Conservation (phyloP, 2,329 filamentous ascomycete species). For the Coniochaeta sp. region DNA sequence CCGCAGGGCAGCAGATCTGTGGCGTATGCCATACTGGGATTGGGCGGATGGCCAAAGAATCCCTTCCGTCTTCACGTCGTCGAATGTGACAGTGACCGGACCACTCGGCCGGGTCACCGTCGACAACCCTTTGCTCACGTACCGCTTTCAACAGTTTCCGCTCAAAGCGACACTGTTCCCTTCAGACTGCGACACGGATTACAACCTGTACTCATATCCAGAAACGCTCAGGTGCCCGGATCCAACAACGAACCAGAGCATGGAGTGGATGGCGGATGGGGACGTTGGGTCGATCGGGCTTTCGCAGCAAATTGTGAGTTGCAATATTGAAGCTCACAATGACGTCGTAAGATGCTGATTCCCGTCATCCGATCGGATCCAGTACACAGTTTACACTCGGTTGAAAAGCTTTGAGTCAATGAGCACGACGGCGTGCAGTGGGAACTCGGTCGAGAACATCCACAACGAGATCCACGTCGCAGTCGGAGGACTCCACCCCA, state of each 20-base stretch:
- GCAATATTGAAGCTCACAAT: not conserved
- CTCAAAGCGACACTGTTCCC: slow-evolving; percentile 16
- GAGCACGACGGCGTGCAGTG: slow-evolving; percentile 24
- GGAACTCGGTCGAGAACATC: slow-evolving; percentile 29
- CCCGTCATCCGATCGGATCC: slow-evolving; percentile 3
- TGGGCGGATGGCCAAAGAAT: not conserved
- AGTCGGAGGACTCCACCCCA: slow-evolving; percentile 22
- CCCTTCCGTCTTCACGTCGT: not conserved
- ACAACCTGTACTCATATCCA: slow-evolving; percentile 15
- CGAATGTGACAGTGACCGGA: slow-evolving; percentile 6
- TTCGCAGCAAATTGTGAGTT: slow-evolving; percentile 31
- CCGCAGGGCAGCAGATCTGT: not conserved
- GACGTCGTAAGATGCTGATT: not conserved
- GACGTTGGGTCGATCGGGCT: slow-evolving; percentile 25
- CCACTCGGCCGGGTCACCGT: slow-evolving; percentile 13
- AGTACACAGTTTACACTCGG: slow-evolving; percentile 30
- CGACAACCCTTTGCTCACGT: slow-evolving; percentile 41
- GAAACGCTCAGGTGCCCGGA: slow-evolving; percentile 28
- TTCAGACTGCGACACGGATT: slow-evolving; percentile 11
- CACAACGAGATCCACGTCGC: slow-evolving; percentile 29
- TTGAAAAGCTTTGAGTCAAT: slow-evolving; percentile 26
- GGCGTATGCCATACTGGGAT: not conserved
- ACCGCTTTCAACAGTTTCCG: slow-evolving; percentile 36
- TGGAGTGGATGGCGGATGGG: slow-evolving; percentile 29
- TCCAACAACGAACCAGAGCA: slow-evolving; percentile 22